Percentiles rank a stretch among this genome's conserved stretches.
Conservation (phyloP, 331 rosid species). For the Rhamnella rubrinervis region DNA sequence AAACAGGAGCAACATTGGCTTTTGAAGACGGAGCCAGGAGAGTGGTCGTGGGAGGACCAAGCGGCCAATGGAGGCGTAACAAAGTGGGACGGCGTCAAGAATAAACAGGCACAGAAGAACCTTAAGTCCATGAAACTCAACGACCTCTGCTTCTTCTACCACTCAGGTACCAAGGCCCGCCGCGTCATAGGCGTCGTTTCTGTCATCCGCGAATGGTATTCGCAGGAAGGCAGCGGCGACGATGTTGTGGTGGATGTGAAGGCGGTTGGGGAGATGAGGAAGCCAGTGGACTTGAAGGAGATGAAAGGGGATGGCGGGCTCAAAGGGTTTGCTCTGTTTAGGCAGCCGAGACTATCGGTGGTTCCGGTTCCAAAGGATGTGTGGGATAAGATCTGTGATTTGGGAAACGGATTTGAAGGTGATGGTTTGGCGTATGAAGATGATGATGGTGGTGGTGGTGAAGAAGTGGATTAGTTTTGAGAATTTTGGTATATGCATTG, state of each 20-base stretch:
- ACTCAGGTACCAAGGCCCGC: conserved; percentile 79
- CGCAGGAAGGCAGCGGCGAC: conserved; percentile 22
- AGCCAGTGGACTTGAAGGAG: conserved; percentile 66
- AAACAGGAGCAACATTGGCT: conserved; percentile 46
- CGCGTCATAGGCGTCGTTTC: conserved; percentile 73
- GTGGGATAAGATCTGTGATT: conserved; percentile 56
- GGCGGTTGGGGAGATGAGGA: conserved; percentile 79
- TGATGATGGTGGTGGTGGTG: conserved; percentile 15
- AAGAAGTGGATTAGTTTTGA: background rate
- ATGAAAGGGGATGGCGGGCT: conserved; percentile 54
- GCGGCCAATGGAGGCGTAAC: conserved; percentile 61
- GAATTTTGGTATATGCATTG: background rate
- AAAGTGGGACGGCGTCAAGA: conserved; percentile 91
- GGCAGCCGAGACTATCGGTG: conserved; percentile 78
- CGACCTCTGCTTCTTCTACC: conserved; percentile 85
- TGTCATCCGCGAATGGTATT: conserved; percentile 61
- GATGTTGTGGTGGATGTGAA: conserved; percentile 66
- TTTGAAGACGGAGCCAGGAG: conserved; percentile 76
- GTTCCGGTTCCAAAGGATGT: conserved; percentile 53
- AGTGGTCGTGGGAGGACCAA: conserved; percentile 97
- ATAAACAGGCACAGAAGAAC: conserved; percentile 81
- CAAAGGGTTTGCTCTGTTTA: conserved; percentile 54
- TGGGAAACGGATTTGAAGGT: conserved; percentile 80
- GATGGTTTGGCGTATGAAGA: conserved; percentile 34
- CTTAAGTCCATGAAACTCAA: conserved; percentile 66